Percentiles rank a stretch among this genome's conserved stretches.
Evolutionary conservation across 305 asterid genomes (phyloP).

Genomic region (Plantago rigida): DNA sequence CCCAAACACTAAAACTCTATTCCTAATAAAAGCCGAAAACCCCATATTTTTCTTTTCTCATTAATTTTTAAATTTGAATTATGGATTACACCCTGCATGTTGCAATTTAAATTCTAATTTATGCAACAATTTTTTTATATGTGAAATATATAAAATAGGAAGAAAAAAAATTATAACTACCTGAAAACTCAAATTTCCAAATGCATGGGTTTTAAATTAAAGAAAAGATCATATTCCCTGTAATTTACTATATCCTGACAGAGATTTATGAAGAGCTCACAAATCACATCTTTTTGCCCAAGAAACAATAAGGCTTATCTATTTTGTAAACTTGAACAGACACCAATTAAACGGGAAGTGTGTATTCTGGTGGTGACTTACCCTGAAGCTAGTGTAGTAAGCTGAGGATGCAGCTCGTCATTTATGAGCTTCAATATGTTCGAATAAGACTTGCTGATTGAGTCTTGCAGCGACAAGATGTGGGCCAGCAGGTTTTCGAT

Average conservation of each 20-base stretch:
- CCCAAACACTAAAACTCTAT: too few species aligned
- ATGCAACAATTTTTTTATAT: too few species aligned
- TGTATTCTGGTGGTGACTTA: conserved; percentile 21
- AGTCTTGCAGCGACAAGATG: conserved; percentile 50
- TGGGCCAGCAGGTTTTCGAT: conserved; percentile 50
- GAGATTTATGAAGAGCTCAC: not conserved
- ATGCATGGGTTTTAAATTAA: too few species aligned
- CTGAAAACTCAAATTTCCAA: too few species aligned
- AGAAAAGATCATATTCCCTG: not conserved
- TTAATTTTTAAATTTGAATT: too few species aligned
- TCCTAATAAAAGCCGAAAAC: too few species aligned
- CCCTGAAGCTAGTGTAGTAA: conserved; percentile 68
- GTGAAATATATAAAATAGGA: too few species aligned
- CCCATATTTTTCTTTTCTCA: too few species aligned
- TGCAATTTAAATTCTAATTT: too few species aligned
- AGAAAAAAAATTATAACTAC: too few species aligned
- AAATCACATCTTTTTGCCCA: not conserved
- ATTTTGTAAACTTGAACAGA: not conserved
- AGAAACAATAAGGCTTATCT: not conserved
- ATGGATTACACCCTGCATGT: too few species aligned
- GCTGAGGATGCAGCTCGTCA: conserved; percentile 66
- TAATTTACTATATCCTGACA: not conserved
- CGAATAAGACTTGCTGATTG: conserved; percentile 44
- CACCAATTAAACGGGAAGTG: not conserved
- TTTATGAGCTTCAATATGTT: conserved; percentile 44